Evolutionary conservation across 1,139 yeast species (phyloP), one percentile per base, ranked within the genome.

Genomic region (Scheffersomyces lignicola): DNA sequence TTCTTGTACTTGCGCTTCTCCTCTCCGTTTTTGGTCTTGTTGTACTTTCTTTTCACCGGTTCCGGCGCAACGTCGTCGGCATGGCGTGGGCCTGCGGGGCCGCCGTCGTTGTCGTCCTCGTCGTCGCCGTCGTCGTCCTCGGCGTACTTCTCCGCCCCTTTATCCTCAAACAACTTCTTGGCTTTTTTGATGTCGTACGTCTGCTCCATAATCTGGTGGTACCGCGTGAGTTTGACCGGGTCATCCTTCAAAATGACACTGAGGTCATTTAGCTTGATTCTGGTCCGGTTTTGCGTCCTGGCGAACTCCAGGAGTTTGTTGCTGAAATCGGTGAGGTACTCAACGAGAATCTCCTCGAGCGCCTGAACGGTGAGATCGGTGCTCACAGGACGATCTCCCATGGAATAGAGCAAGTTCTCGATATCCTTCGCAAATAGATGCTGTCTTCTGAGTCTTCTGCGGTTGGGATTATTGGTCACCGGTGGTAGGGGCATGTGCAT

Each of bases 201-300:
- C 55, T 86, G 75, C 33, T 78, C 74, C 38, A 87, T 72, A 47
- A 90, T 75, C 54, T 89, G 94, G 47, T 85, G 83, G 24, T 89
- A 78, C 56, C 97, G 76, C 9, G 95, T 94, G 33, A 88, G 71
- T 54, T 89, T 90, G 38, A 80, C 73, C 1, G 94, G 86, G 49
- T 90, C 97, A 45, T 82, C 78, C 30, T 96, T 68, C 39, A 90
- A 64, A 0, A 88, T 94, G 62, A 88, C 88, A 47, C 84, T 86
- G 62, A 90, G 80, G 56, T 90, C 97, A 42, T 88, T 96, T 35
- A 89, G 82, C 51, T 84, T 83, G 43, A 90, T 78, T 56, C 94
- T 80, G 36, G 77, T 77, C 32, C 95, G 70, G 30, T 82, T 81
- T 13, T 60, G 62, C 11, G 56, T 44, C 31, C 47, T 47, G 10